phyloP scores from a whole-genome alignment of 306 rosid genomes.

The Cicer pinnatifidum region DNA sequence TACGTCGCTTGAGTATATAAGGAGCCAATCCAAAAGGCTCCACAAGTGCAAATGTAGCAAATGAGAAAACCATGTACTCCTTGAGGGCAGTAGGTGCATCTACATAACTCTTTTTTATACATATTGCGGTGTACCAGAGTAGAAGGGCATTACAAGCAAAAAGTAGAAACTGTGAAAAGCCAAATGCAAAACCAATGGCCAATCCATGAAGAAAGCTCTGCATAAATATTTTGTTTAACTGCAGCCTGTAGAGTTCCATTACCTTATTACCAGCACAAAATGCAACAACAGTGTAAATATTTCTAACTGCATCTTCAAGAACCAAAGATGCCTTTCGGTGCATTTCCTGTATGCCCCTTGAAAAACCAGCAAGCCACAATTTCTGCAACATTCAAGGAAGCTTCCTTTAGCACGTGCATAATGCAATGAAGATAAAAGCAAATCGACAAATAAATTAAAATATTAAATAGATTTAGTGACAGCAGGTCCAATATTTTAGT shows the following conservation, averaged over 20 bases:
- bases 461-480: background rate
- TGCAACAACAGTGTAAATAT: slow-evolving; percentile 98
- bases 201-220: slow-evolving; percentile 94
- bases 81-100: slow-evolving; percentile 74
- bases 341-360: slow-evolving; percentile 99
- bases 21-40: slow-evolving; percentile 99
- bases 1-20: slow-evolving; percentile 97
- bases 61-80: slow-evolving; percentile 98
- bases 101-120: slow-evolving; percentile 51
- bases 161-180: slow-evolving; percentile 96
- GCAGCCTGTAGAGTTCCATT: slow-evolving; percentile 96
- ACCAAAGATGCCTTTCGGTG: slow-evolving; percentile 98
- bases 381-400: slow-evolving; percentile 67
- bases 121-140: slow-evolving; percentile 89
- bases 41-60: slow-evolving; percentile 97
- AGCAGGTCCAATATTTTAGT: slow-evolving; percentile 17
- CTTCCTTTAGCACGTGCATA: slow-evolving; percentile 36
- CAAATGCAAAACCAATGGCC: slow-evolving; percentile 97
- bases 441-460: background rate
- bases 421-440: slow-evolving; percentile 28
- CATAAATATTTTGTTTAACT: slow-evolving; percentile 84
- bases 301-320: slow-evolving; percentile 99
- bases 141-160: slow-evolving; percentile 98
- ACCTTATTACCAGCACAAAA: slow-evolving; percentile 99
- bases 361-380: slow-evolving; percentile 99